Base-by-base conservation (phyloP, 164 flowering plant genomes). In the Sextonia rubra region DNA sequence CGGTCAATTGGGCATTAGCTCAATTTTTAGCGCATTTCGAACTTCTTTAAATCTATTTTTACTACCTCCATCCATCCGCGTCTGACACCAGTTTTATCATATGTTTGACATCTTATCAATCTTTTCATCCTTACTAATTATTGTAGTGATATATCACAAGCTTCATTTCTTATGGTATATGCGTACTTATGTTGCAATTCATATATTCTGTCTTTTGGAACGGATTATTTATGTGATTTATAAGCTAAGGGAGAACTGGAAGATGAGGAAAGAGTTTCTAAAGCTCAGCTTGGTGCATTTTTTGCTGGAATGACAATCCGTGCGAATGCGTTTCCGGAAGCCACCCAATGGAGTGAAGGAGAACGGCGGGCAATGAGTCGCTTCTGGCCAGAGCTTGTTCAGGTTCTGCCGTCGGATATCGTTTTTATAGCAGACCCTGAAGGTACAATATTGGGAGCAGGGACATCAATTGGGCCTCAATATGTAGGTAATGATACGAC, bases 271-370 rank as follows among this genome's bases (percentile, higher is more conserved):
- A 62, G 81, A 75, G 99, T 96, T 20, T 96, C 99, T 15, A 83
- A 76, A 71, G 89, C 97, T 27, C 99, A 96, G 71, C 92, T 93
- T 47, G 99, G 99, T 26, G 98, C 97, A 1, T 96, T 93, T 84
- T 96, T 96, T 66, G 90, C 97, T 24, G 99, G 82, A 55, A 96
- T 96, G 99, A 87, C 99, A 9, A 93, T 96, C 22, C 89, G 99
- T 20, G 97, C 95, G 44, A 96, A 91, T 85, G 83, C 85, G 7
- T 96, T 96, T 76, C 93, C 98, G 0, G 97, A 96, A 80, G 89
- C 86, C 64, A 91, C 97, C 11, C 98, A 93, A 68, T 96, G 98
- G 99, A 92, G 97, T 81, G 99, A 96, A 78, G 98, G 99, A 66
- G 99, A 96, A 78, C 89, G 80, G 80, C 86, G 78, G 63, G 99